Evolutionary conservation across 208 protist genomes (phyloP).

Genomic region (Herpetomonas tarakana): DNA sequence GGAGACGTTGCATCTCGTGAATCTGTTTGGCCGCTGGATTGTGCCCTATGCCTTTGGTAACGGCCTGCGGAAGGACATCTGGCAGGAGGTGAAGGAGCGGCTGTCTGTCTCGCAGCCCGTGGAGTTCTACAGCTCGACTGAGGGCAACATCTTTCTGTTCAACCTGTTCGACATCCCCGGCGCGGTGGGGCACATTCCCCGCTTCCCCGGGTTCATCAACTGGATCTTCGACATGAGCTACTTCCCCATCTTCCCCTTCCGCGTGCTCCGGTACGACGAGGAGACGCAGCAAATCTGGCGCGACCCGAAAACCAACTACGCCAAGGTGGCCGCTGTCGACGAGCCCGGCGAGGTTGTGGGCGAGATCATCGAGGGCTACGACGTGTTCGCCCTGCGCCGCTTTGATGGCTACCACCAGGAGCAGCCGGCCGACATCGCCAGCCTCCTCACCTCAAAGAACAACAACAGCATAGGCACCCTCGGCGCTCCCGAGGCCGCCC

Average conservation of each 20-base stretch:
- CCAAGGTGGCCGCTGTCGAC: conserved; percentile 26
- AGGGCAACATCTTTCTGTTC: conserved; percentile 68
- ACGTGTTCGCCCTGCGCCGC: conserved; percentile 53
- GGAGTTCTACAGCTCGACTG: conserved; percentile 90
- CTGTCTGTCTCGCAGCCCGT: conserved; percentile 51
- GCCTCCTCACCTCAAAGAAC: background rate
- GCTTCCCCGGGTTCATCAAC: conserved; percentile 29
- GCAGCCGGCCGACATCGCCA: background rate
- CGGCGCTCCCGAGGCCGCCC: background rate
- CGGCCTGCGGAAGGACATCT: conserved; percentile 86
- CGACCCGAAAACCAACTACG: conserved; percentile 29
- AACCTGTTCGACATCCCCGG: conserved; percentile 54
- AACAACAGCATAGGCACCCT: background rate
- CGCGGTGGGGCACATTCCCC: conserved; percentile 58
- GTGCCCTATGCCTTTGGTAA: conserved; percentile 88
- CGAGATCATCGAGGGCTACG: conserved; percentile 52
- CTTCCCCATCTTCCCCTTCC: conserved; percentile 42
- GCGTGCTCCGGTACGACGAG: conserved; percentile 43
- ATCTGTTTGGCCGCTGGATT: conserved; percentile 17
- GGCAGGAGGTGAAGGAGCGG: conserved; percentile 46
- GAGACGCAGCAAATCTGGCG: conserved; percentile 44
- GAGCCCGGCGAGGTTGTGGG: conserved; percentile 49
- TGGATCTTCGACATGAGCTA: conserved; percentile 30
- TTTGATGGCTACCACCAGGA: conserved; percentile 73
- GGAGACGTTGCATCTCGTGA: background rate